phyloP scores from a whole-genome alignment of 345 rosid species.

The Cardamine chenopodiifolia region DNA sequence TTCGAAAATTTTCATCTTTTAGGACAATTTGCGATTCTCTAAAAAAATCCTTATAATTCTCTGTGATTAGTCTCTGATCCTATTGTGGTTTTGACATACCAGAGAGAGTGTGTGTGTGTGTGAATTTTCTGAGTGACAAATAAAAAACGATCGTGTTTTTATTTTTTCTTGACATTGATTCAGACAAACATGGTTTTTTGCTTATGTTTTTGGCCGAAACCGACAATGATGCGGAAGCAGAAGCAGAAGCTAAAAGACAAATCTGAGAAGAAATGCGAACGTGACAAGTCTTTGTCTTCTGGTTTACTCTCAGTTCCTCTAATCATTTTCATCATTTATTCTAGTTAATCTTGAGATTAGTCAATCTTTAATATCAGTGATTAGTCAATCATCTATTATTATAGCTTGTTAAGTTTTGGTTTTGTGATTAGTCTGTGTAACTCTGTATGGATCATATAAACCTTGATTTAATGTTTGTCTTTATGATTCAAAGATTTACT shows the following conservation, averaged over 20 bases:
- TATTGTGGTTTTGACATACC: not conserved
- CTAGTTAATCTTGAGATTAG: not conserved
- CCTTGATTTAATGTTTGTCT: not conserved
- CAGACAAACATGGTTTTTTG: slow-evolving; percentile 47
- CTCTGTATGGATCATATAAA: not conserved
- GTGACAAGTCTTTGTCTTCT: not conserved
- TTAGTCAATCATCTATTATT: too few relatives aligned
- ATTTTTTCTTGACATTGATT: not conserved
- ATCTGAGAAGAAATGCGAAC: not conserved
- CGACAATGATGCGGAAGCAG: not conserved
- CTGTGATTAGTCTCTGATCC: not conserved
- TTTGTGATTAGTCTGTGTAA: too few relatives aligned
- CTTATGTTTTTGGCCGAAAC: slow-evolving; percentile 55
- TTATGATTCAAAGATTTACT: not conserved
- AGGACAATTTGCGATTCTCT: not conserved
- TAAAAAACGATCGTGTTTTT: not conserved
- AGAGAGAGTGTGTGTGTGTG: not conserved
- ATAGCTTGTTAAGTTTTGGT: not conserved
- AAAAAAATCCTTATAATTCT: not conserved
- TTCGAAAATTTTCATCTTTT: not conserved
- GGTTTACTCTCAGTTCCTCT: slow-evolving; percentile 23
- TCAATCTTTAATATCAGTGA: too few relatives aligned
- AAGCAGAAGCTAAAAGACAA: not conserved
- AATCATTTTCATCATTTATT: not conserved
- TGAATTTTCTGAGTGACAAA: not conserved